phyloP scores from a whole-genome alignment of 139 green algal genomes.

The Klebsormidium nitens region DNA sequence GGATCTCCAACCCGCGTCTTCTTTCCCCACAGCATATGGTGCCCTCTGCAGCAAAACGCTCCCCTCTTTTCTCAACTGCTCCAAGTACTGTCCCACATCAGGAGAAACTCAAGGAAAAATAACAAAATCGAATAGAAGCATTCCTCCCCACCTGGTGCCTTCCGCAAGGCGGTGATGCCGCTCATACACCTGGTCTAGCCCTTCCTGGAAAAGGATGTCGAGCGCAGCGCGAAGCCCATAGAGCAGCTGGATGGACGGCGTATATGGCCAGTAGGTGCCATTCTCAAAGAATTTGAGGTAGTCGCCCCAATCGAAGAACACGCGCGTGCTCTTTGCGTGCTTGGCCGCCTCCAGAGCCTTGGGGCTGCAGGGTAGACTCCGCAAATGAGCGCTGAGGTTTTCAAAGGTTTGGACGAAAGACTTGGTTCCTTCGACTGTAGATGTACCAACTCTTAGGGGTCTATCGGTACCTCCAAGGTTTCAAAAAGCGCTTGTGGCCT shows the following conservation, averaged over 20 bases:
- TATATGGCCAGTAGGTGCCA: conserved; percentile 55
- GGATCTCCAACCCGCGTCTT: too few species aligned
- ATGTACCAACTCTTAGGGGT: too few species aligned
- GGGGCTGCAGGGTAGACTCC: background rate
- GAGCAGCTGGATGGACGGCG: conserved; percentile 68
- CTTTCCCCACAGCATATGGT: too few species aligned
- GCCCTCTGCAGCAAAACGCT: too few species aligned
- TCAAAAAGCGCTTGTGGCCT: too few species aligned
- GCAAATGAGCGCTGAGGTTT: too few species aligned
- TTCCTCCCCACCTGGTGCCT: conserved; percentile 55
- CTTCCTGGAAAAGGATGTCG: conserved; percentile 70
- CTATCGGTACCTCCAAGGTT: too few species aligned
- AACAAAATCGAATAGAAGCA: background rate
- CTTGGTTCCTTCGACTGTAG: too few species aligned
- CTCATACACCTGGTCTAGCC: conserved; percentile 79
- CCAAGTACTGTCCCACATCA: background rate
- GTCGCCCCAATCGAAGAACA: conserved; percentile 88
- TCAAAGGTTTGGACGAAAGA: too few species aligned
- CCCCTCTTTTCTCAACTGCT: too few species aligned
- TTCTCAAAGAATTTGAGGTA: conserved; percentile 51
- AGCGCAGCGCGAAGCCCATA: conserved; percentile 80
- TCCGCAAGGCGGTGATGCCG: conserved; percentile 77
- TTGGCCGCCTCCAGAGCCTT: conserved; percentile 32
- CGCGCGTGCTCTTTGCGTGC: conserved; percentile 20
- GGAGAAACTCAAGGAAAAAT: background rate